Percentiles rank a stretch among this genome's conserved stretches.
These are phyloP conservation scores for Eutreptiella sp. DNA, from an alignment of 208 protist genomes.

Conservation along the genomic window DNA sequence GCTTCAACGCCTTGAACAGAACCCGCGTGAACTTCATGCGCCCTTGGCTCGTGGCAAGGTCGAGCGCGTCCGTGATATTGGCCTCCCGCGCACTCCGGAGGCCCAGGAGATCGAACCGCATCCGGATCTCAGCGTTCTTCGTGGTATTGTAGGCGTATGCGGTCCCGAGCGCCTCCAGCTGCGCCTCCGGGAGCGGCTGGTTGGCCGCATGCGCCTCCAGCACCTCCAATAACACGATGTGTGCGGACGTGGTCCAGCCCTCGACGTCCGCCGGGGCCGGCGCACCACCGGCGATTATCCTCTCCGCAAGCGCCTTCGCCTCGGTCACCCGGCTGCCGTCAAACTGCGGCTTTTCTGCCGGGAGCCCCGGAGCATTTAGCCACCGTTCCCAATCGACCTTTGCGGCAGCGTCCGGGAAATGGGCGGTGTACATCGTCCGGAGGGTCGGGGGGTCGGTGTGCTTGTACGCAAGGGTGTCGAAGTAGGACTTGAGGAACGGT, in stretches of 20 bases:
- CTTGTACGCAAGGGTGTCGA: too few species aligned
- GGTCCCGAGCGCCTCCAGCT: background rate
- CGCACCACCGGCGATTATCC: too few species aligned
- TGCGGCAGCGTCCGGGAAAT: too few species aligned
- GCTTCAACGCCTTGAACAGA: slow-evolving; percentile 13
- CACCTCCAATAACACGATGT: background rate
- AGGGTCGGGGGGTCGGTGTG: too few species aligned
- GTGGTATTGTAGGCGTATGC: background rate
- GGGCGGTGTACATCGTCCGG: too few species aligned
- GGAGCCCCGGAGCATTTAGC: too few species aligned
- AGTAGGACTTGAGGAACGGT: too few species aligned
- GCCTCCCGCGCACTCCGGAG: background rate
- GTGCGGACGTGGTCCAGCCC: background rate
- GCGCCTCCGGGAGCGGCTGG: background rate
- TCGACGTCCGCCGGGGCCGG: too few species aligned
- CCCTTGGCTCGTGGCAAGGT: background rate
- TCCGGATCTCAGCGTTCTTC: slow-evolving; percentile 8
- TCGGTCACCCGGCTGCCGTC: too few species aligned
- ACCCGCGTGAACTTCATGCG: slow-evolving; percentile 33
- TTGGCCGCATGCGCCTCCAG: background rate
- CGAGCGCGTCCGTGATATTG: background rate
- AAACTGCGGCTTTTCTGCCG: too few species aligned
- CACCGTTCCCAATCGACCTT: too few species aligned
- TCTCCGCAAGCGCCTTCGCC: too few species aligned
- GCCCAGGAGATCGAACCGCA: background rate